phyloP scores from a whole-genome alignment of 257 asterid genomes.

The Oldenlandia corymbosa region DNA sequence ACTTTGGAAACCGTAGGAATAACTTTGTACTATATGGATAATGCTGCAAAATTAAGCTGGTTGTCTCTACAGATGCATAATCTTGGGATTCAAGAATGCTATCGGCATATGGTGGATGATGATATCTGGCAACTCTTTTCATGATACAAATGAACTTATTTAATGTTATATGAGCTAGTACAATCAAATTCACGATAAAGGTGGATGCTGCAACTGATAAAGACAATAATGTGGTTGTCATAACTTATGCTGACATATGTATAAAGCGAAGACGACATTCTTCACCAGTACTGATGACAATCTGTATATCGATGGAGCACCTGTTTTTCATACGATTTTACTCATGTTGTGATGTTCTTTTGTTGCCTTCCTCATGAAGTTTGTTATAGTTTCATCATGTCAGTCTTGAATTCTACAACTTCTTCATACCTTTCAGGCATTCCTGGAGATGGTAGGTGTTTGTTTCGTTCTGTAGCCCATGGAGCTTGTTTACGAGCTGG shows the following conservation, averaged over 20 bases:
- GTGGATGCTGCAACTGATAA: not conserved
- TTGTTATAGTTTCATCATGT: not conserved
- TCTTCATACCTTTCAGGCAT: constrained; percentile 50
- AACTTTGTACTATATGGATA: not conserved
- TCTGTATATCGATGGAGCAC: not conserved
- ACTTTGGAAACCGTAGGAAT: not conserved
- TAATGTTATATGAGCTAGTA: too few species aligned
- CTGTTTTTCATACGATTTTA: not conserved
- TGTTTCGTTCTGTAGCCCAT: constrained; percentile 90
- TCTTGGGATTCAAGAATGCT: not conserved
- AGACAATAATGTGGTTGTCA: not conserved
- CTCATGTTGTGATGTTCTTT: not conserved
- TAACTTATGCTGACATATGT: not conserved
- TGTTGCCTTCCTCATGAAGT: not conserved
- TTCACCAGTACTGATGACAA: not conserved
- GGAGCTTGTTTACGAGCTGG: constrained; percentile 88
- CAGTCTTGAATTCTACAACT: constrained; percentile 17
- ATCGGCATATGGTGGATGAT: not conserved
- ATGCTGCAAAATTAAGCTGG: too few species aligned
- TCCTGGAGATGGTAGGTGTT: constrained; percentile 99
- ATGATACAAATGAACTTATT: too few species aligned
- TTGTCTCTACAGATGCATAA: not conserved
- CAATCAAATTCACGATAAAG: not conserved
- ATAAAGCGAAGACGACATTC: too few species aligned
- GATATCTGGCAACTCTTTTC: too few species aligned